Evolutionary conservation across 78 protist genomes (phyloP).

Genomic region (Anaeramoeba flamelloides): DNA sequence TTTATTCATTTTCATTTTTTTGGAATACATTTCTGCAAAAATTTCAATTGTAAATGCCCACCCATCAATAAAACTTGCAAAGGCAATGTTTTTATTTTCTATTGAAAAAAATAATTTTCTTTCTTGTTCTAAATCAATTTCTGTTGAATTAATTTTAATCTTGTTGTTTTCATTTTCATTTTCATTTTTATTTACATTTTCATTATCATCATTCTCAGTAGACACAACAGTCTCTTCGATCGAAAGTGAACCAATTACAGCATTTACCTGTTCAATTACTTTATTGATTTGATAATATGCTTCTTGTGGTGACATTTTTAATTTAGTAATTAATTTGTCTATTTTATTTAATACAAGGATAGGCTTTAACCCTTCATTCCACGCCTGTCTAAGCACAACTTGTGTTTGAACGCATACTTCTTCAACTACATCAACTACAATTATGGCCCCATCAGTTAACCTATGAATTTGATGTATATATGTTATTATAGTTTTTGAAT

Average conservation of each 20-base stretch:
- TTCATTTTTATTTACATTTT: background rate
- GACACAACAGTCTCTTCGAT: background rate
- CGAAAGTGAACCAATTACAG: background rate
- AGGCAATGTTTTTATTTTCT: background rate
- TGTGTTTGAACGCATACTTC: background rate
- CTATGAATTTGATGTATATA: too few species aligned
- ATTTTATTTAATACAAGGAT: background rate
- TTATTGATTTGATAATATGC: background rate
- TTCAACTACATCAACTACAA: background rate
- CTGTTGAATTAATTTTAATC: background rate
- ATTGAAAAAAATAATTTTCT: background rate
- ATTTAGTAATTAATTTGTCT: background rate
- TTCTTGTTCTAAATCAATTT: background rate
- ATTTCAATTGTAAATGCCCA: background rate
- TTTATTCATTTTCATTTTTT: background rate
- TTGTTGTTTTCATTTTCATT: background rate
- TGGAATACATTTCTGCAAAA: background rate
- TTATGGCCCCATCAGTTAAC: background rate
- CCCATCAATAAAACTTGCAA: background rate
- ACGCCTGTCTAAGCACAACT: background rate
- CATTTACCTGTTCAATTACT: background rate
- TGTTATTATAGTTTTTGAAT: too few species aligned
- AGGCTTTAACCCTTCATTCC: background rate
- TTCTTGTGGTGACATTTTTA: background rate
- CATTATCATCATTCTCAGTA: background rate